Conservation (phyloP, 257 asterid species). For the Solanum arcanum region DNA sequence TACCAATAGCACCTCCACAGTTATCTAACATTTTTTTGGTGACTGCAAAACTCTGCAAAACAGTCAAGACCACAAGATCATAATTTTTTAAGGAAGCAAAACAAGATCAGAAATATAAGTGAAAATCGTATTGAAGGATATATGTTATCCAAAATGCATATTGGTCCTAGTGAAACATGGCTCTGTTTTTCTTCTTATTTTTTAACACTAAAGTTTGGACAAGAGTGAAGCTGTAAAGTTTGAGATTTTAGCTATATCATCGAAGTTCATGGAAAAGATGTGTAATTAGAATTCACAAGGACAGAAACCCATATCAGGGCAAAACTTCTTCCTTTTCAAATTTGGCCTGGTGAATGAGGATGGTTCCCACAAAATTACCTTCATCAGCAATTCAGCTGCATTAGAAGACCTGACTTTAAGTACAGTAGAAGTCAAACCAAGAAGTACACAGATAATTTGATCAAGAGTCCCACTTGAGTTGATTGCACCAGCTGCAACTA, state of each 20-base stretch:
- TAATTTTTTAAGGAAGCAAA: not conserved
- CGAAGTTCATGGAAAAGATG: not conserved
- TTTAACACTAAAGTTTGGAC: not conserved
- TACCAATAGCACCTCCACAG: conserved; percentile 41
- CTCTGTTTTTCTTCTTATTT: not conserved
- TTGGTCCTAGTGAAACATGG: not conserved
- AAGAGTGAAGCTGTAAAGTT: not conserved
- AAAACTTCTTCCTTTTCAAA: not conserved
- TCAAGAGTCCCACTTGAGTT: conserved; percentile 58
- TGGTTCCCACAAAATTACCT: conserved; percentile 33
- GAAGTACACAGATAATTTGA: conserved; percentile 56
- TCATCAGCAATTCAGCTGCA: conserved; percentile 68
- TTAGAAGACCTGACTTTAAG: conserved; percentile 35
- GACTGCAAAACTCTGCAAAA: conserved; percentile 66
- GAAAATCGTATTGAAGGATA: not conserved
- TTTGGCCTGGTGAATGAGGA: not conserved
- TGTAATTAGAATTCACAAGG: not conserved
- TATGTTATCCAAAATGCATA: not conserved
- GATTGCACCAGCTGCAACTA: conserved; percentile 72
- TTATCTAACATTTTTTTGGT: conserved; percentile 58
- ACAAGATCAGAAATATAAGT: not conserved
- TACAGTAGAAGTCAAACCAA: conserved; percentile 48
- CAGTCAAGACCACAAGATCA: not conserved
- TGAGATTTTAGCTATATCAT: not conserved
- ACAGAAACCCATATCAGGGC: not conserved